Base-by-base conservation (phyloP, 1,139 yeast species). In the Kodamaea alishanica region DNA sequence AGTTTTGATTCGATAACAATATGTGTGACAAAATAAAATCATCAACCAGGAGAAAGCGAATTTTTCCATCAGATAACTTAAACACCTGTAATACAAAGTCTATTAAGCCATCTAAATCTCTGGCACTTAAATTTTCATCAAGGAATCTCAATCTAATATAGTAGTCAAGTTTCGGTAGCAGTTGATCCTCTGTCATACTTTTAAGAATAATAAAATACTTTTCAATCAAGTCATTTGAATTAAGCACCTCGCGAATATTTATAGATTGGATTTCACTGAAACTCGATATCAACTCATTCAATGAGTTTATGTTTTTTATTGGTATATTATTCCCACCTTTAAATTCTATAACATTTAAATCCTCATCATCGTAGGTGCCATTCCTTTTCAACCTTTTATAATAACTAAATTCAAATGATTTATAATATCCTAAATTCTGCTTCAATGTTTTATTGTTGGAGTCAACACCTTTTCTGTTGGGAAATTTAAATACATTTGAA, bases 261-360 rank as follows among this genome's bases (percentile, higher is more conserved):
- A 60, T 28, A 15, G 40, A 36, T 23, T 44, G 44, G n/a, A 58
- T 46, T 11, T 47, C 44, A 10, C 44, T 35, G 6, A 55, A 47
- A 25, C 51, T 50, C 9, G 44, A 30, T 0, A 54, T 50, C 35
- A 63, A 47, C 7, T 45, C 46, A 12, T 49, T 43, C 6, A 52
- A 30, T 1, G 60, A 52, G 22, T 48, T 48, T n/a, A 56, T 44
- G 10, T 53, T 51, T 32, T 47, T 45, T 4, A 56, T 50, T 1
- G 59, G 48, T 6, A 43, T 35, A 27, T 30, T 31, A 11, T 31
- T 30, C 2, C 40, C 39, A 28, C 37, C 31, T 2, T 35, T 36
- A 28, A 35, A 36, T 15, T 43, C 47, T n/a, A 45, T 32, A 6
- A 33, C 38, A 9, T 42, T 35, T 6, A 45, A 24, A 10, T 39